Conservation (phyloP, 2,329 filamentous ascomycete genomes). For the Cladobotryum mycophilum region DNA sequence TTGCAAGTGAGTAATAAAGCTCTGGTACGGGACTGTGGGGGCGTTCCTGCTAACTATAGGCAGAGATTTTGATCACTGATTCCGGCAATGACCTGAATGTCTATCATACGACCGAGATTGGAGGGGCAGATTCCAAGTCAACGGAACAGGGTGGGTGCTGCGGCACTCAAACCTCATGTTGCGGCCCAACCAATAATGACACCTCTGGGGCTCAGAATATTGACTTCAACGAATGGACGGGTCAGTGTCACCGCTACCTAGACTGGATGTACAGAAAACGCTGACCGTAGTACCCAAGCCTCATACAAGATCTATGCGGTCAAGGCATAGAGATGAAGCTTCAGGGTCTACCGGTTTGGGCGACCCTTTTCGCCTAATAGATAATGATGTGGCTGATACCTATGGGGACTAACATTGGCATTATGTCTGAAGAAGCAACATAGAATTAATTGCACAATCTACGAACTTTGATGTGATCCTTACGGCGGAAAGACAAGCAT, state of each 20-base stretch:
- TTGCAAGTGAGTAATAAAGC: conserved; percentile 31
- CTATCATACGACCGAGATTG: neutral
- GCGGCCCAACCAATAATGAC: neutral
- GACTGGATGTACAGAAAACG: neutral
- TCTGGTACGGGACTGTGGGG: too few species aligned
- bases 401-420: too few species aligned
- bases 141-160: neutral
- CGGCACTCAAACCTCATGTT: neutral
- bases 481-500: too few species aligned
- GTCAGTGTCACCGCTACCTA: neutral
- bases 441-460: too few species aligned
- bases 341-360: too few species aligned
- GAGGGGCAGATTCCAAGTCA: too few species aligned
- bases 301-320: neutral
- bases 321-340: neutral
- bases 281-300: neutral
- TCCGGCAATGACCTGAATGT: neutral
- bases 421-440: too few species aligned
- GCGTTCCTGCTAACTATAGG: too few species aligned
- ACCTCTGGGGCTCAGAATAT: neutral
- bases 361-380: too few species aligned
- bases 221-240: neutral
- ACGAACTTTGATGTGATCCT: too few species aligned
- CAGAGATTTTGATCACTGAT: neutral
- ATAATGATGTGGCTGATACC: too few species aligned